Evolutionary conservation across 2,329 filamentous ascomycete genomes (phyloP).

Genomic region (Diplodia sapinea): DNA sequence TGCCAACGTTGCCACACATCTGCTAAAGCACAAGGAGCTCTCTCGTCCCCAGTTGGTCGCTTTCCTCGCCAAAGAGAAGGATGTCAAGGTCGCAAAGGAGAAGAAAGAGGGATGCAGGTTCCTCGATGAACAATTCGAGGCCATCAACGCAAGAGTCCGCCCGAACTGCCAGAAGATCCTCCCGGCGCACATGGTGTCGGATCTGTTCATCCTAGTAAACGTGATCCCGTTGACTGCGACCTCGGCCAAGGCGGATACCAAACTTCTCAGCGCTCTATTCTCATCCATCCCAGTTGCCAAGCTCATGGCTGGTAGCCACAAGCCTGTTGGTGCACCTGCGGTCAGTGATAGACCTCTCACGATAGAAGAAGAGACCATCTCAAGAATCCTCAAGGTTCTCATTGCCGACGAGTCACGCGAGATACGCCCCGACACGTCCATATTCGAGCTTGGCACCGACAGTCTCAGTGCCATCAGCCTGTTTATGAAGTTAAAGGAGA

Average conservation of each 20-base stretch:
- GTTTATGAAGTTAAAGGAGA: constrained; percentile 43
- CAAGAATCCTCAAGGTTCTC: constrained; percentile 37
- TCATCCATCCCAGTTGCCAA: constrained; percentile 37
- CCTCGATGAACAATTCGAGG: constrained; percentile 32
- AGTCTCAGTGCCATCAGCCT: constrained; percentile 48
- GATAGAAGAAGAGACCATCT: constrained; percentile 38
- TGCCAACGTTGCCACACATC: constrained; percentile 15
- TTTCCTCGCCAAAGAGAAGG: constrained; percentile 32
- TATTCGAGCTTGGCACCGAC: constrained; percentile 49
- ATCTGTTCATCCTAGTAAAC: constrained; percentile 47
- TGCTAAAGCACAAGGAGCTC: constrained; percentile 28
- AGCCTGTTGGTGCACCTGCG: constrained; percentile 4
- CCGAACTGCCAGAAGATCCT: constrained; percentile 36
- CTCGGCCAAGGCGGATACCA: constrained; percentile 45
- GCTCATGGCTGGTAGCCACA: constrained; percentile 32
- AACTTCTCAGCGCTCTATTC: constrained; percentile 42
- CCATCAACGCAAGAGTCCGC: constrained; percentile 33
- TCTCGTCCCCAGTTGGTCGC: constrained; percentile 20
- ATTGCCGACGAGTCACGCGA: constrained; percentile 34
- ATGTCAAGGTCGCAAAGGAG: constrained; percentile 30
- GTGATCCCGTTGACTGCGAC: constrained; percentile 45
- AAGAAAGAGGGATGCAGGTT: constrained; percentile 34
- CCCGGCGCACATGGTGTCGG: constrained; percentile 50
- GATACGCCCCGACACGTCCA: constrained; percentile 39
- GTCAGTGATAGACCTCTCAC: constrained; percentile 33